Conservation (phyloP, 768 basidiomycete genomes). For the Pleurotus pulmonarius region DNA sequence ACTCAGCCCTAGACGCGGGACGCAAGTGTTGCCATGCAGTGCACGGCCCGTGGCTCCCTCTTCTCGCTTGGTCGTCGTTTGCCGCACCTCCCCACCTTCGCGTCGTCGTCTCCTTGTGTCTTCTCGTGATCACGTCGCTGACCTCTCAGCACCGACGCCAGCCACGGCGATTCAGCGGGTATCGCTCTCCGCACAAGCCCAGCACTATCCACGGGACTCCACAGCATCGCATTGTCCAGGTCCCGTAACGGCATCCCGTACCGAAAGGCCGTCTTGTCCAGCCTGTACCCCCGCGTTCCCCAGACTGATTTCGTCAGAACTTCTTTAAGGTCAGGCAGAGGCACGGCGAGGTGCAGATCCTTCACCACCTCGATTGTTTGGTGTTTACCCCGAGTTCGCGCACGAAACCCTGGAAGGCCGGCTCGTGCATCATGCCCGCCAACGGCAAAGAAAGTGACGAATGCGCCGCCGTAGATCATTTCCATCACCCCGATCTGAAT, state of each 20-base stretch:
- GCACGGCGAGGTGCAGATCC: neutral
- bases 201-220: neutral
- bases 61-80: no score
- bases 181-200: neutral
- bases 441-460: neutral
- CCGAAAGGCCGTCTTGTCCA: neutral
- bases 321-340: neutral
- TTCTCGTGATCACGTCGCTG: no score
- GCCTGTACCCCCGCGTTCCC: neutral
- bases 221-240: neutral
- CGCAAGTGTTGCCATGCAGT: no score
- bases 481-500: neutral
- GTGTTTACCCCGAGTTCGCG: neutral
- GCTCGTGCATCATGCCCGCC: neutral
- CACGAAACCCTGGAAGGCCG: neutral
- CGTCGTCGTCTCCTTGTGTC: no score
- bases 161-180: neutral
- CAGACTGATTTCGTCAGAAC: neutral
- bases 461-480: neutral
- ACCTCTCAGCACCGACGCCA: no score
- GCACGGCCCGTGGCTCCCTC: no score
- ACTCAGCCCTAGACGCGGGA: no score
- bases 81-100: no score
- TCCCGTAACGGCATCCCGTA: slow-evolving; percentile 1
- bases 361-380: neutral